These are phyloP conservation scores for Amniculicola lignicola DNA, from an alignment of 495 filamentous ascomycete genomes.

Conservation along the genomic window DNA sequence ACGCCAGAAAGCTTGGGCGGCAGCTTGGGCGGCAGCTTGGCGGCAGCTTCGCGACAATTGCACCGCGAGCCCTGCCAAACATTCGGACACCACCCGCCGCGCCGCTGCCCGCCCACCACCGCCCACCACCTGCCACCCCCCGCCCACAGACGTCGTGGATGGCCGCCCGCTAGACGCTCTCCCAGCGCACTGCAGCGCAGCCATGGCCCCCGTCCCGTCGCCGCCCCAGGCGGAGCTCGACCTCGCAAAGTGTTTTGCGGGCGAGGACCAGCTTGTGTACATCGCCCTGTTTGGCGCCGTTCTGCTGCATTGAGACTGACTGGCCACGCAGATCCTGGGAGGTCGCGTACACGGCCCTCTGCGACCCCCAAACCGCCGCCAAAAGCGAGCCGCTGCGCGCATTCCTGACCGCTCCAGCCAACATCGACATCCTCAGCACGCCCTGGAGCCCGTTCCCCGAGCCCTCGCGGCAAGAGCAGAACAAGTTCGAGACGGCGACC, in stretches of 20 bases:
- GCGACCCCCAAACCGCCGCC: slow-evolving; percentile 49
- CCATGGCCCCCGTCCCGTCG: slow-evolving; percentile 25
- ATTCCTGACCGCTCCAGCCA: slow-evolving; percentile 67
- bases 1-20: too few relatives aligned
- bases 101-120: too few relatives aligned
- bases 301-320: not conserved
- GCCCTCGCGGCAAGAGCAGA: slow-evolving; percentile 58
- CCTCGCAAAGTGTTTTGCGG: slow-evolving; percentile 29
- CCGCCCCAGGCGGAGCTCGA: slow-evolving; percentile 6
- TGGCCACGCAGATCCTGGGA: slow-evolving; percentile 65
- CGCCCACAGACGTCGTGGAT: slow-evolving; percentile 21
- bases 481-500: slow-evolving; percentile 79
- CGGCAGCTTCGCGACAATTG: too few relatives aligned
- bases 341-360: slow-evolving; percentile 63
- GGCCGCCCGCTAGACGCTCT: slow-evolving; percentile 8
- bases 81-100: too few relatives aligned
- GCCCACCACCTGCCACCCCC: not conserved
- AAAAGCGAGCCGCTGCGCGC: slow-evolving; percentile 44
- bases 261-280: slow-evolving; percentile 31
- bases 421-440: slow-evolving; percentile 61
- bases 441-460: slow-evolving; percentile 61
- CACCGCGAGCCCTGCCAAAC: too few relatives aligned
- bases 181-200: slow-evolving; percentile 29
- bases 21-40: too few relatives aligned
- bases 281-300: not conserved